Conservation (phyloP, 2,329 filamentous ascomycete genomes). For the Scorias spongiosa region DNA sequence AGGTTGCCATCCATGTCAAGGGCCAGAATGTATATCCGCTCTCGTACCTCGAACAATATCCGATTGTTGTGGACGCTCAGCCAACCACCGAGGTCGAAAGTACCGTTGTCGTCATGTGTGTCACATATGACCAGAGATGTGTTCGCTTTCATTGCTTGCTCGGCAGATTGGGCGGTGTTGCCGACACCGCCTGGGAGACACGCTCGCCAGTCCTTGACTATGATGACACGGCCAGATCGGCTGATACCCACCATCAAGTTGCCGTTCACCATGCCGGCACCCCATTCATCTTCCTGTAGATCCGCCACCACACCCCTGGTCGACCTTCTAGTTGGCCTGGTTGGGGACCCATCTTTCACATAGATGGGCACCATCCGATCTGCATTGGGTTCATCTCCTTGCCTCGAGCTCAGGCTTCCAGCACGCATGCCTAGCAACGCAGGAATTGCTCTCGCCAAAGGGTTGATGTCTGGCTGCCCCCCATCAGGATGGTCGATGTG, state of each 20-base stretch:
- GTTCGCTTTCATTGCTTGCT: conserved; percentile 3
- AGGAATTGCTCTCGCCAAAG: background rate
- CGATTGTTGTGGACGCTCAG: conserved; percentile 27
- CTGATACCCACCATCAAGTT: conserved; percentile 30
- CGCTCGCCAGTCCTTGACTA: conserved; percentile 30
- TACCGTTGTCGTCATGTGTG: conserved; percentile 19
- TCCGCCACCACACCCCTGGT: background rate
- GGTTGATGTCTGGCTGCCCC: background rate
- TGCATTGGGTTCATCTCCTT: background rate
- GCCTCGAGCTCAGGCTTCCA: conserved; percentile 5
- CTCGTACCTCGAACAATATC: conserved; percentile 30
- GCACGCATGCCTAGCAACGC: background rate
- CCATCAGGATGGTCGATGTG: conserved; percentile 19
- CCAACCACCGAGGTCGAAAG: conserved; percentile 34
- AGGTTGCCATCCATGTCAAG: conserved; percentile 20
- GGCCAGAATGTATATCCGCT: conserved; percentile 28
- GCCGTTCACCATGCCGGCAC: conserved; percentile 29
- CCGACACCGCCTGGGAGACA: conserved; percentile 15
- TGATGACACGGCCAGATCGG: conserved; percentile 26
- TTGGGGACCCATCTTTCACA: background rate
- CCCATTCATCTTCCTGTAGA: conserved; percentile 30
- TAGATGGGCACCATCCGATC: background rate
- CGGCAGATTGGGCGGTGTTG: background rate
- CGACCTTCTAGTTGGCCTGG: conserved; percentile 5
- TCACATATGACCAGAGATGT: conserved; percentile 28